Percentiles rank a stretch among this genome's conserved stretches.
Conservation (phyloP, 2,329 filamentous ascomycete species). For the Apiospora koreana region DNA sequence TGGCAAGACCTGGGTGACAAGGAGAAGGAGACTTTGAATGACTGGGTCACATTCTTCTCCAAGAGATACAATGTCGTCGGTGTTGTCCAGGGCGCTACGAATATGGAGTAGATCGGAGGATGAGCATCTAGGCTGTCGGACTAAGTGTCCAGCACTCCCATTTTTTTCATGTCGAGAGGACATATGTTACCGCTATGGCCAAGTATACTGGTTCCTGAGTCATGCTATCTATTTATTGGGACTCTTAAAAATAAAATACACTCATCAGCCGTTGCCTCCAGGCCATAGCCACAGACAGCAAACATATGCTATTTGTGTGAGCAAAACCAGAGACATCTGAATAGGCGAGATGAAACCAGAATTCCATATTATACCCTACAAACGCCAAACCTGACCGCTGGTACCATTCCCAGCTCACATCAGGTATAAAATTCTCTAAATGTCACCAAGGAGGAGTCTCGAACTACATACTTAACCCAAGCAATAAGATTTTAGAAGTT, state of each 20-base stretch:
- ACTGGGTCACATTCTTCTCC: constrained; percentile 95
- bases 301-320: background rate
- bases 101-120: constrained; percentile 42
- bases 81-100: constrained; percentile 60
- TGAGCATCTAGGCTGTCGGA: background rate
- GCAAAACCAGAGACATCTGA: too few relatives aligned
- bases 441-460: too few relatives aligned
- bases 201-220: background rate
- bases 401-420: too few relatives aligned
- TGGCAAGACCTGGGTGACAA: constrained; percentile 23
- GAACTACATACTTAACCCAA: too few relatives aligned
- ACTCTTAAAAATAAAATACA: background rate
- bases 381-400: too few relatives aligned
- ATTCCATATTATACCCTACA: too few relatives aligned
- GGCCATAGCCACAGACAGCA: background rate
- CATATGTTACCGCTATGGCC: background rate
- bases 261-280: background rate
- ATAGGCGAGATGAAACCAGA: too few relatives aligned
- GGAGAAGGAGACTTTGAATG: constrained; percentile 77
- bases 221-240: background rate
- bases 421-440: too few relatives aligned
- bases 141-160: background rate
- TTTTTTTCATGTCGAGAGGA: background rate
- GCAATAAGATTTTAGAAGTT: too few relatives aligned
- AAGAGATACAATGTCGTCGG: constrained; percentile 95